Evolutionary conservation across 257 asterid genomes (phyloP).

Genomic region (Solanum medicagineum): DNA sequence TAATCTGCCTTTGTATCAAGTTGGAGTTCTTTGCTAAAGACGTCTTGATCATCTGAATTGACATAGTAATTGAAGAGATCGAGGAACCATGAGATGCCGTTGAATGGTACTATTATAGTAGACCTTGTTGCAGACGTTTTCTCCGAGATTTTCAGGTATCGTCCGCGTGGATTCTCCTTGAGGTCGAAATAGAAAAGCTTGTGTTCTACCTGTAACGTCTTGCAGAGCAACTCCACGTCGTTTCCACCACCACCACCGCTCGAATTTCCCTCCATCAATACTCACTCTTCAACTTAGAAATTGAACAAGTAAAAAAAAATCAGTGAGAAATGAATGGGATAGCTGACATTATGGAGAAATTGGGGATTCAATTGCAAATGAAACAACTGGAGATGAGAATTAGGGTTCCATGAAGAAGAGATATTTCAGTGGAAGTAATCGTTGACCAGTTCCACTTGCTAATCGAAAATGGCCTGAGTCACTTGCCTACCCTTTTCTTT

Average conservation of each 20-base stretch:
- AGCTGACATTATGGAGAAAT: not conserved
- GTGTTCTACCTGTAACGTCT: conserved; percentile 93
- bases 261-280: conserved; percentile 68
- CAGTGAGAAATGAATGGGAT: not conserved
- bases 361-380: not conserved
- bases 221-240: conserved; percentile 80
- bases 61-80: conserved; percentile 95
- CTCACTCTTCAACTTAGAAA: not conserved
- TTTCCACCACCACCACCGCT: conserved; percentile 29
- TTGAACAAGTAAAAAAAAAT: not conserved
- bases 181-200: conserved; percentile 94
- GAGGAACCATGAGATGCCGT: conserved; percentile 94
- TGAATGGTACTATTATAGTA: conserved; percentile 84
- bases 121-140: conserved; percentile 96
- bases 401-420: not conserved
- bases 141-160: conserved; percentile 92
- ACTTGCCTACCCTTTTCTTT: not conserved
- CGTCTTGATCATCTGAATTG: conserved; percentile 70
- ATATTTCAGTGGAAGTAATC: not conserved
- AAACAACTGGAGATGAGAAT: not conserved
- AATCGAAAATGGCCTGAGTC: not conserved
- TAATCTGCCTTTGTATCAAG: conserved; percentile 72
- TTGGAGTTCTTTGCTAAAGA: conserved; percentile 87
- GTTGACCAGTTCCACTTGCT: not conserved
- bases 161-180: conserved; percentile 96